Base-by-base conservation (phyloP, 495 filamentous ascomycete species). In the Penicillium paradoxum region DNA sequence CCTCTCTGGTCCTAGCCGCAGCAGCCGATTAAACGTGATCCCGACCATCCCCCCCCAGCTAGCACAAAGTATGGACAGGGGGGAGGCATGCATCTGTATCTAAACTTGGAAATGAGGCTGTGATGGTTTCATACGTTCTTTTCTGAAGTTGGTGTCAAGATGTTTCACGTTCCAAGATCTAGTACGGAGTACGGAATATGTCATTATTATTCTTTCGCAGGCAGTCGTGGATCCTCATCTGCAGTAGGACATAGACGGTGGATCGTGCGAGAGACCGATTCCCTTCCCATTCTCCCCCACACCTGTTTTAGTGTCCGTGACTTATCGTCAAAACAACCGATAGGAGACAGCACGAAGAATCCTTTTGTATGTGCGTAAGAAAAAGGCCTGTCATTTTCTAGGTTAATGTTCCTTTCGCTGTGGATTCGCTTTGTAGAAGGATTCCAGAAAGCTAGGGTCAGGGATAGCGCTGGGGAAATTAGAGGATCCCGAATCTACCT, bases 101-200 rank as follows among this genome's bases (percentile, higher is more conserved):
- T 50, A 50, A 50, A 40, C 18, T 50, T 50, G 48, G 48, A 50
- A 37, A 37, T 13, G 17, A 34, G 48, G 48, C 48, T 42, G 27
- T 50, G 27, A n/a, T 17, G 27, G 45, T 36, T 48, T 32, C 45
- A n/a, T n/a, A n/a, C n/a, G n/a, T n/a, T n/a, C n/a, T n/a, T n/a
- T n/a, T n/a, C n/a, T n/a, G n/a, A n/a, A n/a, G n/a, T n/a, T n/a
- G n/a, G n/a, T n/a, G n/a, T n/a, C n/a, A n/a, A n/a, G n/a, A n/a
- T n/a, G n/a, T n/a, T n/a, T n/a, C n/a, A n/a, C n/a, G n/a, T n/a
- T n/a, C n/a, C n/a, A n/a, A n/a, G n/a, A n/a, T n/a, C n/a, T n/a
- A n/a, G n/a, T n/a, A n/a, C n/a, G n/a, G n/a, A n/a, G n/a, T n/a
- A n/a, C n/a, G n/a, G n/a, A n/a, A n/a, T n/a, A n/a, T n/a, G n/a